Evolutionary conservation across 2,329 filamentous ascomycete genomes (phyloP), one percentile per base, ranked within the genome.

Genomic region (Colletotrichum somersetense): DNA sequence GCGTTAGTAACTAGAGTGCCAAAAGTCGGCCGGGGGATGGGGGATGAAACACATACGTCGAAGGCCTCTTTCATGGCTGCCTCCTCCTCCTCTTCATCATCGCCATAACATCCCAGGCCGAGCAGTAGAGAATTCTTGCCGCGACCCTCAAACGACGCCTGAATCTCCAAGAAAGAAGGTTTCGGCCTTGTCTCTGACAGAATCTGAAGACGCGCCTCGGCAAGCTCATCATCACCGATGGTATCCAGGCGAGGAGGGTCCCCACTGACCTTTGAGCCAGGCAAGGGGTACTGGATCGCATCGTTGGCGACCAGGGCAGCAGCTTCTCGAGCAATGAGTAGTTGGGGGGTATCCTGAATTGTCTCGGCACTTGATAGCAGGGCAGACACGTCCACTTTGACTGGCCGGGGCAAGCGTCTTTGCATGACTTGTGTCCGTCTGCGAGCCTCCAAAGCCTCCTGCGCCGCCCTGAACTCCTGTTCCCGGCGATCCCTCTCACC

Each of bases 401-500:
- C 86, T 1, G 96, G 95, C 56, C 96, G 89, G 10, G 96, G 96
- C 16, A 99, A 85, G 5, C 89, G 89, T 76, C 89, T 91, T 82
- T 98, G 96, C 81, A 98, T 91, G n/a, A 97, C 95, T 78, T 97
- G 95, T 1, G 93, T 97, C 77, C 96, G 91, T 62, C 95, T 89
- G 80, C 90, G 91, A 78, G 94, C 93, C 76, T 98, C 95, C 16
- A 91, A 88, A 78, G 92, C 93, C 77, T 95, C 90, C 66, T 82
- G 89, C 77, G 91, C 93, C 77, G 95, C 91, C 50, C 88, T 88
- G 62, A 92, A 89, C 74, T 93, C 90, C 57, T 89, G 89, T 79
- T 97, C 94, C 72, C 93, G 89, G 67, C 91, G 89, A 80, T 98
- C 96, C 46, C 93, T 89, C 75, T 95, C 91, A 20, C 93, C 94